Conservation (phyloP, 2,329 filamentous ascomycete species). For the Aspergillus sp. region DNA sequence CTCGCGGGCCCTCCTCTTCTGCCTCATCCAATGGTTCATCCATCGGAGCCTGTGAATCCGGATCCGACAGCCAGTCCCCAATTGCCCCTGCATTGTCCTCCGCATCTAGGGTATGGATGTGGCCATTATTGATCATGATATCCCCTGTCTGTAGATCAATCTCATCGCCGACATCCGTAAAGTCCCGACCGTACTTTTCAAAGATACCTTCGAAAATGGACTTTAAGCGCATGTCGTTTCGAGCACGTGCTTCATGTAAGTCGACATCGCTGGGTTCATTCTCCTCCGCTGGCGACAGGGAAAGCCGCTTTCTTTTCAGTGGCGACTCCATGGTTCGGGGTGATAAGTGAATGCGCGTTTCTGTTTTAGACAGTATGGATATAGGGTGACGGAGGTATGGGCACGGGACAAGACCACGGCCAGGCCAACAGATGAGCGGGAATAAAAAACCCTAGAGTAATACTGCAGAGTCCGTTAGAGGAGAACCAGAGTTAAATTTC, state of each 20-base stretch:
- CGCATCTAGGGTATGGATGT: constrained; percentile 63
- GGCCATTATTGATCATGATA: constrained; percentile 88
- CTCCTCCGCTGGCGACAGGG: constrained; percentile 24
- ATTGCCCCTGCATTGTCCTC: constrained; percentile 52
- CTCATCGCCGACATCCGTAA: constrained; percentile 80
- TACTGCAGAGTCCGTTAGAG: neutral
- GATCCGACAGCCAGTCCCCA: constrained; percentile 16
- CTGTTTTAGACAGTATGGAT: neutral
- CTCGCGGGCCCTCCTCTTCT: neutral
- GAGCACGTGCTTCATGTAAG: constrained; percentile 61
- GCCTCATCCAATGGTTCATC: constrained; percentile 3
- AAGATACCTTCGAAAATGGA: constrained; percentile 87
- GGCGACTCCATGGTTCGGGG: constrained; percentile 31
- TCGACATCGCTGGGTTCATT: constrained; percentile 45
- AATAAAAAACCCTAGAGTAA: neutral
- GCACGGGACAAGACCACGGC: neutral
- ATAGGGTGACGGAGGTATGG: neutral
- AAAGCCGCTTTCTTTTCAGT: constrained; percentile 61
- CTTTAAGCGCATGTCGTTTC: constrained; percentile 72
- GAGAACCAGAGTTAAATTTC: neutral
- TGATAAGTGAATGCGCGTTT: neutral
- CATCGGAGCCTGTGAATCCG: neutral
- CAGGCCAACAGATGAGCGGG: neutral
- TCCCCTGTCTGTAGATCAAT: constrained; percentile 80
- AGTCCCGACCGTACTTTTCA: constrained; percentile 81